phyloP scores from a whole-genome alignment of 1,139 yeast species.

The Scheffersomyces cryptocercus region DNA sequence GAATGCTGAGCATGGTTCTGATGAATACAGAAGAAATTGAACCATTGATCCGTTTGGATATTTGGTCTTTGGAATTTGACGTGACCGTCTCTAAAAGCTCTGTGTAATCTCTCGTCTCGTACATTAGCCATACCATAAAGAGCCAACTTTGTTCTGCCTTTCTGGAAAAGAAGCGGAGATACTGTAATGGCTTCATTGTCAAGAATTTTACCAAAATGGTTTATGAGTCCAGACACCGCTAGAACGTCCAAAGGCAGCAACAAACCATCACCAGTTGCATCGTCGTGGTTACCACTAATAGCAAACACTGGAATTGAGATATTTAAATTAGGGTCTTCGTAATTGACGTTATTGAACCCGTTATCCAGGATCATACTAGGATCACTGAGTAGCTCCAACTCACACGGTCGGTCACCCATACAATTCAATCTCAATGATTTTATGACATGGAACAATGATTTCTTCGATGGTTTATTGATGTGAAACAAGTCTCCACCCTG shows the following conservation, averaged over 20 bases:
- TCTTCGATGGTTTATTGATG: conserved; percentile 83
- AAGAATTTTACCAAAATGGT: conserved; percentile 84
- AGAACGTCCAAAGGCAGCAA: conserved; percentile 88
- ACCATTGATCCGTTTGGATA: conserved; percentile 65
- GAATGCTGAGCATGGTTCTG: conserved; percentile 86
- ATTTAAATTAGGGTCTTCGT: conserved; percentile 87
- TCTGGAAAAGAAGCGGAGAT: conserved; percentile 77
- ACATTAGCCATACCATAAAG: conserved; percentile 87
- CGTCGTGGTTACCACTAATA: conserved; percentile 96
- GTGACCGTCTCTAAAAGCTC: conserved; percentile 78
- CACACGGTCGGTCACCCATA: conserved; percentile 87
- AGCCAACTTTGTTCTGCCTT: conserved; percentile 81
- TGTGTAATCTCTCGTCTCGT: conserved; percentile 82
- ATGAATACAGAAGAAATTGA: conserved; percentile 85
- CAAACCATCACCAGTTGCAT: conserved; percentile 85
- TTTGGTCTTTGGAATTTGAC: conserved; percentile 79
- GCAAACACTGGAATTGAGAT: conserved; percentile 92
- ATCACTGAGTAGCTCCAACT: conserved; percentile 79
- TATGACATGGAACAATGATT: conserved; percentile 83
- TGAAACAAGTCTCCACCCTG: conserved; percentile 96
- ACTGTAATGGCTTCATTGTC: conserved; percentile 75
- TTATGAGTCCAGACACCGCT: conserved; percentile 78
- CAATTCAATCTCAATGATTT: conserved; percentile 70
- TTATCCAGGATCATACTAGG: conserved; percentile 61
- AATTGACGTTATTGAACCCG: conserved; percentile 71